Base-by-base conservation (phyloP, 2,329 filamentous ascomycete genomes). In the Colletotrichum caudatum region DNA sequence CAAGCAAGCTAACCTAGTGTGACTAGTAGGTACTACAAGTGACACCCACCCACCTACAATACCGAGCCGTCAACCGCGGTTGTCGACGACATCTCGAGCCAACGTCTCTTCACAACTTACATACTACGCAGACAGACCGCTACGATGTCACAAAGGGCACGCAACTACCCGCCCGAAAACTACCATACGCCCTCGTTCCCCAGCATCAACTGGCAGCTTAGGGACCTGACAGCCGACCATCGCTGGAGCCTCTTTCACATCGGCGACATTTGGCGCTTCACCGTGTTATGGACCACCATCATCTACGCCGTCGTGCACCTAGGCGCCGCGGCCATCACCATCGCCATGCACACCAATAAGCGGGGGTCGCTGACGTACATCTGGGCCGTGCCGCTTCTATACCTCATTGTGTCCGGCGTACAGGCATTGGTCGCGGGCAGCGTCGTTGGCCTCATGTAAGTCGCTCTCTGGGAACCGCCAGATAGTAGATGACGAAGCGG, bases 251-350 rank as follows among this genome's bases (percentile, higher is more conserved):
- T 97, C 75, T 95, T 93, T 84, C 87, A 92, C 77, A 86, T 93
- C 3, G 80, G 82, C 71, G 94, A 97, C 78, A 93, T 97, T 66
- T 95, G 94, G 91, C 91, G 92, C 74, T 97, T 96, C 81, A 97
- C 94, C 1, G 82, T 96, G 20, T 88, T 91, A 78, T 98, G 94
- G 94, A 97, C 94, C 0, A 82, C 97, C 48, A 89, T 97, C 39
- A 89, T 94, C 75, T 95, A 93, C 76, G 90, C 88, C 44, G 85
- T 90, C 26, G 93, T 95, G 73, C 94, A 97, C 79, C 77, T 95
- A 23, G 86, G 90, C 44, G 93, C 92, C 2, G 90, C 92, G 0
- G 83, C 86, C 16, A 92, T 94, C 78, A 93, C 94, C 3, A 86
- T 94, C 75, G 83, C 89, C 54, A 91, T 94, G 77, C 93, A 96